phyloP scores from a whole-genome alignment of 306 rosid species.

The Ormosia emarginata region DNA sequence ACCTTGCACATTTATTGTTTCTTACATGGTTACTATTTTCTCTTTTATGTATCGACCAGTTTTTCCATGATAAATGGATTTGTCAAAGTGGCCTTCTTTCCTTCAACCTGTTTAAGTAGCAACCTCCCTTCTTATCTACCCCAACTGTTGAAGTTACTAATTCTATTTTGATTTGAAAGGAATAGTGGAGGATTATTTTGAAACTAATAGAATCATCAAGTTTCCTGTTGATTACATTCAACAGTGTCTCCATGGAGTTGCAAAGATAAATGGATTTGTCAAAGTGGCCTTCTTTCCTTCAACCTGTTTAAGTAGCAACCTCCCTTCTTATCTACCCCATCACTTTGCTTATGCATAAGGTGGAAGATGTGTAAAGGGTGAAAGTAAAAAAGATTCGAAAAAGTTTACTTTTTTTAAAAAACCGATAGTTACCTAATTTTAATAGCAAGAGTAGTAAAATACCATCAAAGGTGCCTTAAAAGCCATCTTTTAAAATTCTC shows the following conservation, averaged over 20 bases:
- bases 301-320: background rate
- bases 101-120: background rate
- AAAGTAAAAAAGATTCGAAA: background rate
- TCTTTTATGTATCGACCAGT: background rate
- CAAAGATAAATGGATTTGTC: background rate
- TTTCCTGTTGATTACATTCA: constrained; percentile 6
- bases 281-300: background rate
- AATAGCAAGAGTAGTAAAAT: background rate
- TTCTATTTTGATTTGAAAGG: constrained; percentile 16
- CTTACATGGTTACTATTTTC: background rate
- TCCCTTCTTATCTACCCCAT: background rate
- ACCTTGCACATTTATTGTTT: background rate
- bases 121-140: background rate
- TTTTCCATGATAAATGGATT: background rate
- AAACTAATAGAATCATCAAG: no score
- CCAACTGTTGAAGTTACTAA: background rate
- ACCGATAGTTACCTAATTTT: background rate
- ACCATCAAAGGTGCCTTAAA: background rate
- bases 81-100: constrained; percentile 1
- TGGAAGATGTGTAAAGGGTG: background rate
- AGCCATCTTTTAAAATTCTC: background rate
- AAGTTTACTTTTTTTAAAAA: background rate
- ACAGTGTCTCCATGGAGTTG: constrained; percentile 8
- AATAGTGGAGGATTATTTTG: background rate
- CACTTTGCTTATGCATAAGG: background rate